A percentile compares a stretch with the other conserved stretches of the same genome.
Conservation (phyloP, 441 rosid genomes). For the Geranium incanum region DNA sequence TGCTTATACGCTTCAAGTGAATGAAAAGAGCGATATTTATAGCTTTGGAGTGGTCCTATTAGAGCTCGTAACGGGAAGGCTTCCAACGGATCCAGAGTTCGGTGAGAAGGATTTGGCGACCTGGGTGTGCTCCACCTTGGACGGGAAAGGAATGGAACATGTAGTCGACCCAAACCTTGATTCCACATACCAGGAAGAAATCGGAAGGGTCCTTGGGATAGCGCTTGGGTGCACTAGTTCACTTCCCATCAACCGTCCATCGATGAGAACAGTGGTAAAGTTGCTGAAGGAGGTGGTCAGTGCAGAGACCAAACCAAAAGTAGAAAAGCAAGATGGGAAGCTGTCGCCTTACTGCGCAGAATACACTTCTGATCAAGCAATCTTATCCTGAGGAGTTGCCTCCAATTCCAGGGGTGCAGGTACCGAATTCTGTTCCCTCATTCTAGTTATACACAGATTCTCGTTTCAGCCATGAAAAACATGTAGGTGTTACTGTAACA, state of each 20-base stretch:
- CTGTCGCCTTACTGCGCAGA: conserved; percentile 58
- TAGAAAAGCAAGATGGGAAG: conserved; percentile 40
- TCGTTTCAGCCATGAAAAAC: neutral
- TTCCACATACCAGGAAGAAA: conserved; percentile 35
- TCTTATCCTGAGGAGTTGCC: conserved; percentile 15
- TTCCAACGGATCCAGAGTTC: conserved; percentile 39
- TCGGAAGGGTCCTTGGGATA: conserved; percentile 40
- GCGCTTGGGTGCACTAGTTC: conserved; percentile 52
- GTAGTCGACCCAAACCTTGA: conserved; percentile 48
- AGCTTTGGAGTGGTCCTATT: conserved; percentile 58
- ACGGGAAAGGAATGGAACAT: conserved; percentile 30
- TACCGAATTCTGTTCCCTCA: neutral
- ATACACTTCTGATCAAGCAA: conserved; percentile 30
- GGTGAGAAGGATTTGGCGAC: conserved; percentile 53
- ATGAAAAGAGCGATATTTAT: conserved; percentile 63
- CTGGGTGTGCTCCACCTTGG: conserved; percentile 43
- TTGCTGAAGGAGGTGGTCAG: conserved; percentile 38
- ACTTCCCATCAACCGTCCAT: conserved; percentile 57
- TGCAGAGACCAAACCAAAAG: conserved; percentile 25
- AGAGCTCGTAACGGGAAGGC: conserved; percentile 51
- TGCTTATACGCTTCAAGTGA: conserved; percentile 56
- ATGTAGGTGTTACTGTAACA: neutral
- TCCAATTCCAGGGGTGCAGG: no score
- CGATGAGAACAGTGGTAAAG: conserved; percentile 67
- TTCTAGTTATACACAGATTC: neutral